Percentiles rank a stretch among this genome's conserved stretches.
These are phyloP conservation scores for Daldinia grandis DNA, from an alignment of 495 filamentous ascomycete species.

Conservation along the genomic window DNA sequence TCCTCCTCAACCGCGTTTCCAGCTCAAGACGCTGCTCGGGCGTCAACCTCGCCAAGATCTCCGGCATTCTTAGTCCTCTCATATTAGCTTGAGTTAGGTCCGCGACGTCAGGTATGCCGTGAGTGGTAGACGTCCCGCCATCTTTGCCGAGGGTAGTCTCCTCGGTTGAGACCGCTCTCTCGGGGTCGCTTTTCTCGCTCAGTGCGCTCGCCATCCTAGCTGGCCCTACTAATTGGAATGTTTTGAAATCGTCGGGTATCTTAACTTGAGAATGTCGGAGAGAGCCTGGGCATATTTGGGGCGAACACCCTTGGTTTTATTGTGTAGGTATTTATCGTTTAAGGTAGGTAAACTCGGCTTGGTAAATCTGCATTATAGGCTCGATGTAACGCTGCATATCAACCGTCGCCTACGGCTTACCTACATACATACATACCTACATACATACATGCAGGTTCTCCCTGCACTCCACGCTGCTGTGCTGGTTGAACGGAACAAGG, in stretches of 20 bases:
- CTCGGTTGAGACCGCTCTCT: conserved; percentile 26
- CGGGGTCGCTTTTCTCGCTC: conserved; percentile 29
- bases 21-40: conserved; percentile 58
- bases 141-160: conserved; percentile 26
- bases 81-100: conserved; percentile 37
- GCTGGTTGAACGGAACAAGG: conserved; percentile 5
- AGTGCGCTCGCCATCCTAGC: conserved; percentile 26
- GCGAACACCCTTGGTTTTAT: not conserved
- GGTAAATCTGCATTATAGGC: conserved; percentile 25
- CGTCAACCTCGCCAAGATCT: conserved; percentile 59
- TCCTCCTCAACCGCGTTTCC: conserved; percentile 63
- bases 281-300: not conserved
- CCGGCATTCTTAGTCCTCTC: conserved; percentile 54
- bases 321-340: not conserved
- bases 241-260: not conserved
- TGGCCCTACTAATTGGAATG: not conserved
- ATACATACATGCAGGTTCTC: not conserved
- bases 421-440: not conserved
- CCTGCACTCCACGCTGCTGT: not conserved
- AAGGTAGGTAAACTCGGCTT: not conserved
- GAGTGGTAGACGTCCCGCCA: not conserved
- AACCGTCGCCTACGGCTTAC: conserved; percentile 10
- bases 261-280: not conserved
- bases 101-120: conserved; percentile 29
- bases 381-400: conserved; percentile 37